Base-by-base conservation (phyloP, 495 filamentous ascomycete genomes). In the Talaromyces thailandensis region DNA sequence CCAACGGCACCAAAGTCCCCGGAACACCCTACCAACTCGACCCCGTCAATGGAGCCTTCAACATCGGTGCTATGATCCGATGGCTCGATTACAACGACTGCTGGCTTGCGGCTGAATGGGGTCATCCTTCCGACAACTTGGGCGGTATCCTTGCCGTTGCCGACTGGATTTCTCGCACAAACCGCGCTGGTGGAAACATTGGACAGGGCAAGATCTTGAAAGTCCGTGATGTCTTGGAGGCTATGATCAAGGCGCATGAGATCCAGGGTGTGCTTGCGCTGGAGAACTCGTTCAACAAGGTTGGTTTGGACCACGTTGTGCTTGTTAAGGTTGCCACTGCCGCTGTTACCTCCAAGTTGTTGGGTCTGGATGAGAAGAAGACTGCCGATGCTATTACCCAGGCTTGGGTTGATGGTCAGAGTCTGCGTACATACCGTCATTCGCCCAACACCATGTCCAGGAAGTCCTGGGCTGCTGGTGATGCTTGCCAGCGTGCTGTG, bases 1-100 rank as follows among this genome's bases (percentile, higher is more conserved):
- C 95, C 66, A 92, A 97, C 68, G 94, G 94, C 66, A 89, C 91
- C 67, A 89, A 86, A 67, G 92, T 98, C 18, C 91, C 90, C 24
- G 94, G 94, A 64, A 98, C 94, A 25, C 86, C 86, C 56, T 97
- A 96, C 79, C 86, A 95, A 73, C 86, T 98, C 60, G 94, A 98
- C 75, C 94, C 94, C 25, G 88, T 98, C 66, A 89, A 92, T 64
- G 94, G 90, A 48, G 94, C 94, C 61, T 98, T 98, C 84, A 98
- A 98, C 82, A 98, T 98, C 63, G 94, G 94, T 63, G 87, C 95
- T 65, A 95, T 94, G 86, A 96, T 98, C 76, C 84, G 94, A 66
- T 98, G 94, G 94, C 85, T 98, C 60, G 94, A 98, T 76, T 98
- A 97, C 85, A 98, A 98, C 73, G 94, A 98, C 82, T 98, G 94